Conservation (phyloP, 169 alveolate species). For the Eimeria maxima region DNA sequence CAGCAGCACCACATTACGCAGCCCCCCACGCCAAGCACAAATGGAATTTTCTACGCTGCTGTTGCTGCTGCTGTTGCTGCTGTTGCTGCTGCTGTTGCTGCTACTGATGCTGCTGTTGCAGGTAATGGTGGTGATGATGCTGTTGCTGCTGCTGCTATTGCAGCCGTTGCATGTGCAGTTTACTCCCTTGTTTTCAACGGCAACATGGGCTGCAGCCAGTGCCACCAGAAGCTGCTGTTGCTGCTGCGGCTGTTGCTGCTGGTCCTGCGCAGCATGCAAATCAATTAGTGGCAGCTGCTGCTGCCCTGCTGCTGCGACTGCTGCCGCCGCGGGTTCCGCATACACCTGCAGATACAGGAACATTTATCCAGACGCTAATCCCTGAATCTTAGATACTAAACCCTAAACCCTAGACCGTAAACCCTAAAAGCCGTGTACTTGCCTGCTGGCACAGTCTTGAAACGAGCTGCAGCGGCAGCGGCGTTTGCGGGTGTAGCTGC, state of each 20-base stretch:
- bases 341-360: neutral
- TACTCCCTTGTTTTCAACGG: slow-evolving; percentile 75
- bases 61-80: neutral
- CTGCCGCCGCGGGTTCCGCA: slow-evolving; percentile 13
- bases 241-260: slow-evolving; percentile 62
- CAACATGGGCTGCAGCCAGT: slow-evolving; percentile 36
- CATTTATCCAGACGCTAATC: neutral
- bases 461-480: slow-evolving; percentile 74
- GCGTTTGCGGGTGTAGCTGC: slow-evolving; percentile 57
- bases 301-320: slow-evolving; percentile 45
- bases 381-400: slow-evolving; percentile 3
- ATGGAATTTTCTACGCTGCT: neutral
- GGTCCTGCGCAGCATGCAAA: slow-evolving; percentile 47
- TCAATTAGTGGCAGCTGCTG: slow-evolving; percentile 16
- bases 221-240: slow-evolving; percentile 76
- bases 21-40: slow-evolving; percentile 49
- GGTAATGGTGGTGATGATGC: no score
- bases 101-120: neutral
- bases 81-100: slow-evolving; percentile 27
- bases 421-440: neutral
- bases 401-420: slow-evolving; percentile 32
- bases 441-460: slow-evolving; percentile 78
- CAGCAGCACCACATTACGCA: slow-evolving; percentile 51
- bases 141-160: neutral
- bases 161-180: slow-evolving; percentile 68